Evolutionary conservation across 73 alveolate genomes (phyloP).

Genomic region (Stentor roeselii): DNA sequence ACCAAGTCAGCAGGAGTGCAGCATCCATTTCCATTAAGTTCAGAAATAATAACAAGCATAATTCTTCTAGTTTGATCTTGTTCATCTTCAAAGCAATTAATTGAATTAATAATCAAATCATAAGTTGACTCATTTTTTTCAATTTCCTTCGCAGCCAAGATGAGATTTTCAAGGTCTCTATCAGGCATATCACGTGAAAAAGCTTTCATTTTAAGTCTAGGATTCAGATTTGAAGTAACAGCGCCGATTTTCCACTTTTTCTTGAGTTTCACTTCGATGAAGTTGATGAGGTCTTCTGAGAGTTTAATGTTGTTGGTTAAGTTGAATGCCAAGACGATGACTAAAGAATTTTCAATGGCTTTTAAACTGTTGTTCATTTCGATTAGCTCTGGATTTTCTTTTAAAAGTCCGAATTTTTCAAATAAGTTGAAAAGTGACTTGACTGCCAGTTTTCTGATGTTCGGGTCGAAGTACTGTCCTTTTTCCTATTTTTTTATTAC

Average conservation of each 20-base stretch:
- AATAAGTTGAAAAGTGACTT: neutral
- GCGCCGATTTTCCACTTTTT: neutral
- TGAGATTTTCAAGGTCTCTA: neutral
- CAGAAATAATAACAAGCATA: neutral
- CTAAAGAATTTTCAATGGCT: neutral
- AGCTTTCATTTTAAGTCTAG: neutral
- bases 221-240: neutral
- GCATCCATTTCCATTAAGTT: neutral
- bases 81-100: neutral
- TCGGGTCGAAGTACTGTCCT: slow-evolving; percentile 10
- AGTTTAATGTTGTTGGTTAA: neutral
- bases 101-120: neutral
- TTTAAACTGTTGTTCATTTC: neutral
- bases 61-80: neutral
- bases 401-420: neutral
- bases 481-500: neutral
- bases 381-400: neutral
- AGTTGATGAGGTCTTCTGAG: neutral
- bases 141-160: neutral
- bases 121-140: neutral
- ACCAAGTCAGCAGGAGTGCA: neutral
- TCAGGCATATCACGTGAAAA: neutral
- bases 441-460: neutral
- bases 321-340: neutral
- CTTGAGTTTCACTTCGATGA: neutral